Evolutionary conservation across 2,329 filamentous ascomycete species (phyloP).

Genomic region (Sclerotinia spermophila): DNA sequence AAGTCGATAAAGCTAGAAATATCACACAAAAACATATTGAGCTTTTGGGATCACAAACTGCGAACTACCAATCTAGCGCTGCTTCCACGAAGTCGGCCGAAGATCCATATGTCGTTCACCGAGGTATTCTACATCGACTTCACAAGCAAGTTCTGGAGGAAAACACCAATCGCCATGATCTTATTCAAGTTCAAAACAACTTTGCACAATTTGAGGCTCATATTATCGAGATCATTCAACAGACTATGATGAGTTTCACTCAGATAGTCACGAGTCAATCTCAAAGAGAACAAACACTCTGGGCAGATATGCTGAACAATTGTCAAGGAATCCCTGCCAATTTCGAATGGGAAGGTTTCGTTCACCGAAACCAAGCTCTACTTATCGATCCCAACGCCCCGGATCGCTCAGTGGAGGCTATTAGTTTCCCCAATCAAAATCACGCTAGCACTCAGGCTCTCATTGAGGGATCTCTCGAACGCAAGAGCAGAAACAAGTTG

Average conservation of each 20-base stretch:
- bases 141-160: conserved; percentile 91
- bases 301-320: conserved; percentile 75
- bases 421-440: conserved; percentile 84
- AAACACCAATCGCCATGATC: conserved; percentile 92
- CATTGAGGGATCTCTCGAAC: conserved; percentile 84
- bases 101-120: conserved; percentile 84
- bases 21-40: conserved; percentile 94
- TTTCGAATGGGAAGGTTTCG: conserved; percentile 90
- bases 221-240: conserved; percentile 76
- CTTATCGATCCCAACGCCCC: conserved; percentile 76
- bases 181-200: conserved; percentile 86
- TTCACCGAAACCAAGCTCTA: conserved; percentile 63
- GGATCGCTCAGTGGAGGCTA: conserved; percentile 67
- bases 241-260: conserved; percentile 78
- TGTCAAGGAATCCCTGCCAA: conserved; percentile 75
- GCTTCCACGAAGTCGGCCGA: conserved; percentile 67
- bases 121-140: conserved; percentile 77
- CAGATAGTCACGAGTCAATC: conserved; percentile 75
- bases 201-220: conserved; percentile 86
- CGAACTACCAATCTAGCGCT: conserved; percentile 71
- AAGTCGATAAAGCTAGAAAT: conserved; percentile 84
- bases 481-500: conserved; percentile 84
- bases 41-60: conserved; percentile 81
- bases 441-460: conserved; percentile 76
- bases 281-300: conserved; percentile 76